phyloP scores from a whole-genome alignment of 352 stramenopile genomes.

The Pythium inflatum region DNA sequence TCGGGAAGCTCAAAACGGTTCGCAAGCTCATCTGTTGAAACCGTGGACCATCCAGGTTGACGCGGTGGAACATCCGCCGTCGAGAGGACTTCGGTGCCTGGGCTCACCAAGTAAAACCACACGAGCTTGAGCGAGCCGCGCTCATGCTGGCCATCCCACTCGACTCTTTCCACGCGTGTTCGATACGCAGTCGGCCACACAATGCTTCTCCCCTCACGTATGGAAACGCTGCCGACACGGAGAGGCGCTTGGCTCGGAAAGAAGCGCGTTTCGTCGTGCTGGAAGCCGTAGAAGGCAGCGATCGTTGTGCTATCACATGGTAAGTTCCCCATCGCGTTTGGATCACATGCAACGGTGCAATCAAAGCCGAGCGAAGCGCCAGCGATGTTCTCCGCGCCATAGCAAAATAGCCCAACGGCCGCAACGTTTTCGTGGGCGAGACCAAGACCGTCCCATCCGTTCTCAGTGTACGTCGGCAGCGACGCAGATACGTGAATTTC shows the following conservation, averaged over 20 bases:
- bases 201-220: slow-evolving; percentile 1
- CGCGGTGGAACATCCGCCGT: slow-evolving; percentile 11
- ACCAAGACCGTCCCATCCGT: not conserved
- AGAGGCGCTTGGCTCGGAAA: not conserved
- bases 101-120: slow-evolving; percentile 7
- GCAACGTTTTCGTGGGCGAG: not conserved
- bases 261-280: not conserved
- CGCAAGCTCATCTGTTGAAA: not conserved
- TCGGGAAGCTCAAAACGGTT: slow-evolving; percentile 2
- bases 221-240: not conserved
- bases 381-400: not conserved
- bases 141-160: not conserved
- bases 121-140: not conserved
- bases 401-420: slow-evolving; percentile 5
- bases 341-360: not conserved
- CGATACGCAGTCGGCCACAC: slow-evolving; percentile 6
- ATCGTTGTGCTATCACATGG: not conserved
- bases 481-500: slow-evolving; percentile 9
- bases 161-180: not conserved
- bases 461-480: not conserved
- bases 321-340: too few species aligned
- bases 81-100: slow-evolving; percentile 3
- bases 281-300: not conserved
- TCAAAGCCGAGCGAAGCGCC: not conserved
- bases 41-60: not conserved